Base-by-base conservation (phyloP, 2,329 filamentous ascomycete species). In the Xylogone sp. region DNA sequence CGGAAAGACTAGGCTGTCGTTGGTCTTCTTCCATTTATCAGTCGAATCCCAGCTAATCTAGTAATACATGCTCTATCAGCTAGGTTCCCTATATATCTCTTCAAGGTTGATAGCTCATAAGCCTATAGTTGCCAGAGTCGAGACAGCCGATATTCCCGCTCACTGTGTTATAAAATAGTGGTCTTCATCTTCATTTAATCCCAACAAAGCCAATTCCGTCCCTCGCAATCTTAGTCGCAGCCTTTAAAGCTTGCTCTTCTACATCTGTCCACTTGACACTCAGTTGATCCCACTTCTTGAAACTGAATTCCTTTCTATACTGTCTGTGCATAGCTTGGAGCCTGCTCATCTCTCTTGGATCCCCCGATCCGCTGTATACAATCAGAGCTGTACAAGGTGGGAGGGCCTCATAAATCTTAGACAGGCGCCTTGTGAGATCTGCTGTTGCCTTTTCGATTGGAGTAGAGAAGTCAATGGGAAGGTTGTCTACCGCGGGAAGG, bases 181-280 rank as follows among this genome's bases (percentile, higher is more conserved):
- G 5, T 10, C 10, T 10, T 27, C 24, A 27, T 27, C 24, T 27
- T 70, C 69, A 87, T 68, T 87, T 88, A 12, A 88, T 81, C 1
- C 73, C 74, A 47, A 88, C 70, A 61, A 88, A 87, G 0, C 79
- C 84, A 46, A 88, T 74, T 2, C 84, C 84, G 31, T 81, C 75
- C 45, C 84, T 75, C 8, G 84, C 84, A 45, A 71, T 71, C 48
- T 71, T 71, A 18, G 79, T 78, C 0, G 83, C 83, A 61, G 70
- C 74, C 61, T 74, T 78, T 58, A 87, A 70, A 34, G 76, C 79
- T 69, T 87, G 82, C 44, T 85, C 81, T 67, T 87, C 84, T 0
- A 67, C 71, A 60, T 87, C 84, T 9, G 83, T 87, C 84, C 84
- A 88, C 66, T 81, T 77, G 52, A 87, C 81, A 59, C 75, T 81